phyloP scores from a whole-genome alignment of 495 filamentous ascomycete species.

The Tuber microsphaerosporum region DNA sequence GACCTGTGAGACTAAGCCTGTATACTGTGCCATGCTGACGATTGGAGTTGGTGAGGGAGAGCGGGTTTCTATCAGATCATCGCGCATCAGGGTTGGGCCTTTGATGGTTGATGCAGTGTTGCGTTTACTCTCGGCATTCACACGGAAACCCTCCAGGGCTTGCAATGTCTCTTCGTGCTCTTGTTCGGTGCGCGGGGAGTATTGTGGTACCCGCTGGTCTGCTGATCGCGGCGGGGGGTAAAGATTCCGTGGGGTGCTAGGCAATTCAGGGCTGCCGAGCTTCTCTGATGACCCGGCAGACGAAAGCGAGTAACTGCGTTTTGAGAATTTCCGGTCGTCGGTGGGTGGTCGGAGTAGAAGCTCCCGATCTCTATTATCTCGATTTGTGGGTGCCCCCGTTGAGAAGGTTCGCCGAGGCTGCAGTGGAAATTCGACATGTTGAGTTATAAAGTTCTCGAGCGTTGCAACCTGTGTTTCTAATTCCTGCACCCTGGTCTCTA shows the following conservation, averaged over 20 bases:
- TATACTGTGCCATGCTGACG: slow-evolving; percentile 54
- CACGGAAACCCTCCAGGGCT: slow-evolving; percentile 28
- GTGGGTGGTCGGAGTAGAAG: background rate
- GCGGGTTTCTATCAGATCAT: slow-evolving; percentile 2
- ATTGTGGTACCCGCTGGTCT: slow-evolving; percentile 22
- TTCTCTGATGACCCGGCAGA: slow-evolving; percentile 35
- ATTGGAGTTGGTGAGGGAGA: slow-evolving; percentile 29
- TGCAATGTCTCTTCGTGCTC: slow-evolving; percentile 31
- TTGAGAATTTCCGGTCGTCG: slow-evolving; percentile 13
- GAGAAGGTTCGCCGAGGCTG: slow-evolving; percentile 27
- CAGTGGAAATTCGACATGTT: slow-evolving; percentile 3
- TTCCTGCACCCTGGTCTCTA: slow-evolving; percentile 38
- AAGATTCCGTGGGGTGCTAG: slow-evolving; percentile 30
- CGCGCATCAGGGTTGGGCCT: slow-evolving; percentile 21
- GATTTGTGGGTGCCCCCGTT: slow-evolving; percentile 25
- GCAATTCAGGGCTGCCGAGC: slow-evolving; percentile 31
- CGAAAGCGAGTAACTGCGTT: slow-evolving; percentile 28
- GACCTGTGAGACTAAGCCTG: slow-evolving; percentile 51
- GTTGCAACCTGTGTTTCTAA: slow-evolving; percentile 31
- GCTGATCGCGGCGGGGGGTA: slow-evolving; percentile 27
- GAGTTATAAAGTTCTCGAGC: slow-evolving; percentile 31
- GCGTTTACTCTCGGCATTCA: slow-evolving; percentile 20
- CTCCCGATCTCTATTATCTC: slow-evolving; percentile 6
- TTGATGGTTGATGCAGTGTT: slow-evolving; percentile 38
- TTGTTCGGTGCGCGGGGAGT: slow-evolving; percentile 24